Percentiles rank a stretch among this genome's conserved stretches.
These are phyloP conservation scores for Paramecium caudatum DNA, from an alignment of 73 alveolate species.

Conservation along the genomic window DNA sequence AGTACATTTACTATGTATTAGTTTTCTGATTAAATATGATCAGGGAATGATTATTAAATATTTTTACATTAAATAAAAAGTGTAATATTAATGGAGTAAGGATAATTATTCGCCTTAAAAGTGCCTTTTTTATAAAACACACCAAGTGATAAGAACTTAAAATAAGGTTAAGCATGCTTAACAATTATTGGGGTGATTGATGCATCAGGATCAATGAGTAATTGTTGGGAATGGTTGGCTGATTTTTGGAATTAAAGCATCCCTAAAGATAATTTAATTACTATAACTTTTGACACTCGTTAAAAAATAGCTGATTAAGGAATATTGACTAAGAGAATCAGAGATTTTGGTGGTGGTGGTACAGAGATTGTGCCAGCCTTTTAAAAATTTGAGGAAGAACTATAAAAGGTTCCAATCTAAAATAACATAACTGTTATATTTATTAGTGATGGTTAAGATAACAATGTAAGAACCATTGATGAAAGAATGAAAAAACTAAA, in stretches of 20 bases:
- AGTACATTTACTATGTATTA: no score
- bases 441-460: slow-evolving; percentile 73
- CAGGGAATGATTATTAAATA: slow-evolving; percentile 46
- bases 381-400: slow-evolving; percentile 8
- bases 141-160: background rate
- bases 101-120: slow-evolving; percentile 41
- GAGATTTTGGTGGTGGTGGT: slow-evolving; percentile 76
- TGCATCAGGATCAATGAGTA: slow-evolving; percentile 77
- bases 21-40: slow-evolving; percentile 51
- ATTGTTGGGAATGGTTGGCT: slow-evolving; percentile 72
- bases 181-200: slow-evolving; percentile 72
- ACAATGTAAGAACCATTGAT: slow-evolving; percentile 62
- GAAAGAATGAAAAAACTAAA: slow-evolving; percentile 18
- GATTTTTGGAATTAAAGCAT: slow-evolving; percentile 57
- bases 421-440: slow-evolving; percentile 61
- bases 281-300: slow-evolving; percentile 73
- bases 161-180: background rate
- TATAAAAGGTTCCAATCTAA: slow-evolving; percentile 29
- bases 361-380: slow-evolving; percentile 73
- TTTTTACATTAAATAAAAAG: background rate
- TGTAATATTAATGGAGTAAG: slow-evolving; percentile 51
- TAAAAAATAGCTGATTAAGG: background rate
- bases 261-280: background rate
- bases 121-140: background rate
- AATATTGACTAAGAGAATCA: slow-evolving; percentile 57